A percentile compares a stretch with the other conserved stretches of the same genome.
Conservation (phyloP, 129 eudicot species). For the Pulicaria dysenterica region DNA sequence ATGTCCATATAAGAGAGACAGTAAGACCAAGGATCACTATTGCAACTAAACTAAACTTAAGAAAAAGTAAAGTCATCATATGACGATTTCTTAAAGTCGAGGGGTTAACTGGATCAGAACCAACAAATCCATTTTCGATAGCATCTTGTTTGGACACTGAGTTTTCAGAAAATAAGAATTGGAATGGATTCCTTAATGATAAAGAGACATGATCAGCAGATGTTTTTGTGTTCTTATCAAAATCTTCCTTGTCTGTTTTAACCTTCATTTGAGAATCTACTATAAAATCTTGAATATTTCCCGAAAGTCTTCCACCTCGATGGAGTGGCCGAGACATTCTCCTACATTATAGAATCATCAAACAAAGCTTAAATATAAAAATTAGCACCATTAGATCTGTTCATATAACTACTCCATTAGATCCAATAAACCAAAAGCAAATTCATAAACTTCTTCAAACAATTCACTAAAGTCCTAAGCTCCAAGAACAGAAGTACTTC, state of each 20-base stretch:
- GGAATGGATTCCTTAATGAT: slow-evolving; percentile 58
- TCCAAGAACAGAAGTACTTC: slow-evolving; percentile 11
- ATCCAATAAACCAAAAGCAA: slow-evolving; percentile 23
- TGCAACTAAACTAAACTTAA: slow-evolving; percentile 65
- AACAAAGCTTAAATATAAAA: not conserved
- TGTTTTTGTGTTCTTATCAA: slow-evolving; percentile 39
- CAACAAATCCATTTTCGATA: slow-evolving; percentile 58
- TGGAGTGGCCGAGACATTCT: slow-evolving; percentile 90
- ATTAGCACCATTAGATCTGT: slow-evolving; percentile 6
- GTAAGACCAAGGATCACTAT: slow-evolving; percentile 78
- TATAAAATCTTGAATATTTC: slow-evolving; percentile 59
- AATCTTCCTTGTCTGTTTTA: slow-evolving; percentile 70
- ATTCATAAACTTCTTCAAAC: slow-evolving; percentile 14
- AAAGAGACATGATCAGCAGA: slow-evolving; percentile 48
- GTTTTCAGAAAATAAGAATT: slow-evolving; percentile 51
- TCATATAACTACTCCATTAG: slow-evolving; percentile 17
- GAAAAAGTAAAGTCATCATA: slow-evolving; percentile 51
- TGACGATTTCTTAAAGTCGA: slow-evolving; percentile 60
- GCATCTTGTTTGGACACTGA: slow-evolving; percentile 49
- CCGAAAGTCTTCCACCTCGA: slow-evolving; percentile 68
- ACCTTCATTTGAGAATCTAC: slow-evolving; percentile 83
- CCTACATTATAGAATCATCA: slow-evolving; percentile 25
- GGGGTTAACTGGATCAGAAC: slow-evolving; percentile 57
- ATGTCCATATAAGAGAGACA: slow-evolving; percentile 87
- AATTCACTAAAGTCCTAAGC: slow-evolving; percentile 16